A percentile compares a stretch with the other conserved stretches of the same genome.
Evolutionary conservation across 805 yeast species (phyloP).

Genomic region (Wickerhamomyces hampshirensis): DNA sequence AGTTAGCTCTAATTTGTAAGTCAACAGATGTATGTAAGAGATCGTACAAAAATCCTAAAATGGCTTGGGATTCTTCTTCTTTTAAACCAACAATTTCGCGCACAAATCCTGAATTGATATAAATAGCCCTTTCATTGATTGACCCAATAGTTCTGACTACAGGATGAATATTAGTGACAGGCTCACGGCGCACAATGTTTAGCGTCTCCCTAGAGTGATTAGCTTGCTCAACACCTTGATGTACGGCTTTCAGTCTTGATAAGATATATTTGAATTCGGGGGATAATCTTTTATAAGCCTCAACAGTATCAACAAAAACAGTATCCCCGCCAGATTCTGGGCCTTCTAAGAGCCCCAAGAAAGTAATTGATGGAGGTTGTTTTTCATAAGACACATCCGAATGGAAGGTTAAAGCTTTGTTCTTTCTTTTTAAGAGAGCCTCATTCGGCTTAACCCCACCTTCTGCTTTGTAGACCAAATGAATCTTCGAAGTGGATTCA

Average conservation of each 20-base stretch:
- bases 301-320: slow-evolving; percentile 53
- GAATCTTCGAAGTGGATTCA: slow-evolving; percentile 50
- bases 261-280: slow-evolving; percentile 50
- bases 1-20: slow-evolving; percentile 54
- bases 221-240: slow-evolving; percentile 63
- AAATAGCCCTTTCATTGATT: slow-evolving; percentile 49
- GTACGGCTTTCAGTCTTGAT: slow-evolving; percentile 52
- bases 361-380: slow-evolving; percentile 62
- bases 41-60: slow-evolving; percentile 48
- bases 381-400: slow-evolving; percentile 62
- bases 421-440: slow-evolving; percentile 1
- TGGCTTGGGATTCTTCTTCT: slow-evolving; percentile 55
- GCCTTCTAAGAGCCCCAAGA: slow-evolving; percentile 50
- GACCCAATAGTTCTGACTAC: slow-evolving; percentile 62
- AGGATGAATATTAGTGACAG: slow-evolving; percentile 56
- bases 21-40: slow-evolving; percentile 45
- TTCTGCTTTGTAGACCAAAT: slow-evolving; percentile 38
- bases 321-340: slow-evolving; percentile 63
- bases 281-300: slow-evolving; percentile 60
- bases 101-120: slow-evolving; percentile 49
- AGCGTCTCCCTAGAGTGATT: slow-evolving; percentile 39
- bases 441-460: neutral
- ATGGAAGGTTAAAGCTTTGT: slow-evolving; percentile 39
- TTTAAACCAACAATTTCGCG: slow-evolving; percentile 62
- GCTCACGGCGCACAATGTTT: slow-evolving; percentile 52